A percentile compares a stretch with the other conserved stretches of the same genome.
Evolutionary conservation across 1,284 basidiomycete genomes (phyloP).

Genomic region (Rhodotorula sp.): DNA sequence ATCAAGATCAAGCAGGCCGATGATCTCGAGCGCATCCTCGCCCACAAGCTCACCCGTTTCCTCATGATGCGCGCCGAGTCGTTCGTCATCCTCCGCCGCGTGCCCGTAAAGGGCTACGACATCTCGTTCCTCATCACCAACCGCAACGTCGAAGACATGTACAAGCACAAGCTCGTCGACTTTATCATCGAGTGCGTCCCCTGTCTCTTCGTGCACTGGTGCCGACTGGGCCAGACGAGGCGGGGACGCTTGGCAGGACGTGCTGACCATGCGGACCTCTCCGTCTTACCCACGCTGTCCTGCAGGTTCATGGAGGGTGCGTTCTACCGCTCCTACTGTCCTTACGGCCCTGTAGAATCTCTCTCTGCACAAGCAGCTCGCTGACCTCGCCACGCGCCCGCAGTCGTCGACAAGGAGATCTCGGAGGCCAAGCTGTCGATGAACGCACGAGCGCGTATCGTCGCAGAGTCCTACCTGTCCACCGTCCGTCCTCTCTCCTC

Average conservation of each 20-base stretch:
- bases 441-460: constrained; percentile 94
- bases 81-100: constrained; percentile 92
- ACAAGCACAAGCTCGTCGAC: constrained; percentile 99
- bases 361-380: constrained; percentile 42
- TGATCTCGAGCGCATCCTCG: constrained; percentile 95
- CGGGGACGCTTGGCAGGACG: background rate
- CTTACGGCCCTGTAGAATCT: no score
- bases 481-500: constrained; percentile 11
- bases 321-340: background rate
- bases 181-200: constrained; percentile 88
- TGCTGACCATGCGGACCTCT: background rate
- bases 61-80: constrained; percentile 98
- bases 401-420: constrained; percentile 58
- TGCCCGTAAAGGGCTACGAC: constrained; percentile 95
- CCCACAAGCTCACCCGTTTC: constrained; percentile 98
- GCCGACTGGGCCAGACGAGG: background rate
- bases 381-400: constrained; percentile 10
- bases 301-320: constrained; percentile 49
- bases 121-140: constrained; percentile 99
- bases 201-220: background rate
- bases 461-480: constrained; percentile 66
- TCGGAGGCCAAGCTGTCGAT: constrained; percentile 68
- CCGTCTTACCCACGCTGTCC: background rate
- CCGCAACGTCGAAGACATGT: constrained; percentile 92
- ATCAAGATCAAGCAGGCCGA: constrained; percentile 99